These are phyloP conservation scores for Massarina eburnea DNA, from an alignment of 2,329 filamentous ascomycete genomes.

Conservation along the genomic window DNA sequence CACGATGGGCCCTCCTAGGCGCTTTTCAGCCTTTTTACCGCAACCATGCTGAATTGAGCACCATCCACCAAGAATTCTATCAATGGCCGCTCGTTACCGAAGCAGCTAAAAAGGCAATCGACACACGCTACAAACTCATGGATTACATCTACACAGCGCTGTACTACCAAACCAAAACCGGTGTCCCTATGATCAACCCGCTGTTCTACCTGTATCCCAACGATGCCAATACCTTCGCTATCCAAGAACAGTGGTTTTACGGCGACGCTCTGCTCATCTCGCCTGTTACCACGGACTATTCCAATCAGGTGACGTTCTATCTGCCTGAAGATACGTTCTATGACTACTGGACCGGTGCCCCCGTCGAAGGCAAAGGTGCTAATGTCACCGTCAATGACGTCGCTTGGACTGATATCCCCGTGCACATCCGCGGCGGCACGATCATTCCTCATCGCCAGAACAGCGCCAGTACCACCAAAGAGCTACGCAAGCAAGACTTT, in stretches of 20 bases:
- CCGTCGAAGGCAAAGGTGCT: conserved; percentile 50
- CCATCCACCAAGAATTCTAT: conserved; percentile 71
- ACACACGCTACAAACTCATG: conserved; percentile 72
- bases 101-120: conserved; percentile 69
- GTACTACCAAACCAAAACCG: conserved; percentile 60
- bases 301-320: conserved; percentile 57
- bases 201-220: conserved; percentile 71
- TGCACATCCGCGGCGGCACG: conserved; percentile 66
- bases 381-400: conserved; percentile 50
- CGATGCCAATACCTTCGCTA: conserved; percentile 55
- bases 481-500: conserved; percentile 66
- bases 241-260: conserved; percentile 62
- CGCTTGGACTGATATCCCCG: conserved; percentile 59
- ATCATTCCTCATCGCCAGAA: conserved; percentile 63
- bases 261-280: conserved; percentile 59
- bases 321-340: conserved; percentile 62
- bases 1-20: conserved; percentile 73
- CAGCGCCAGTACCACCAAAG: conserved; percentile 63
- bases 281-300: conserved; percentile 56
- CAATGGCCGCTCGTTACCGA: conserved; percentile 64
- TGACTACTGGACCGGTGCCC: conserved; percentile 58
- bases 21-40: conserved; percentile 77
- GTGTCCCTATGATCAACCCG: conserved; percentile 68
- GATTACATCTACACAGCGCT: conserved; percentile 79
- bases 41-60: conserved; percentile 64